Conservation (phyloP, 1,284 basidiomycete species). For the Boletus mariae region DNA sequence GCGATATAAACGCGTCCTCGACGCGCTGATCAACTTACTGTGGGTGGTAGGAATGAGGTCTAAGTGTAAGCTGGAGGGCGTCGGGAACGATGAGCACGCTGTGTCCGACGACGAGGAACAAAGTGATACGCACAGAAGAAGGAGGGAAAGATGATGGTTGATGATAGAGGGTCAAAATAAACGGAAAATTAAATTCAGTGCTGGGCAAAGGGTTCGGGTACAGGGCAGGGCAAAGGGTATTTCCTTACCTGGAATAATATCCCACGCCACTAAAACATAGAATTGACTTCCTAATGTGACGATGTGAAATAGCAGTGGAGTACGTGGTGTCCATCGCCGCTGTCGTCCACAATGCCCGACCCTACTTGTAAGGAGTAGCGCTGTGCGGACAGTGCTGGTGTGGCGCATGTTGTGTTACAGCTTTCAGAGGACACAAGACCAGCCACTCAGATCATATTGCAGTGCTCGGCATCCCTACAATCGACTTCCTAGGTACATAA, state of each 20-base stretch:
- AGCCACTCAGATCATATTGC: background rate
- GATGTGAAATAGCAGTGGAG: slow-evolving; percentile 4
- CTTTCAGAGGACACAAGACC: background rate
- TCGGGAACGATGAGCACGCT: slow-evolving; percentile 30
- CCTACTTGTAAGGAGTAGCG: background rate
- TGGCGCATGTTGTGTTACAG: background rate
- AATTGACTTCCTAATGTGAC: slow-evolving; percentile 8
- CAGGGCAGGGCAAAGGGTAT: slow-evolving; percentile 36
- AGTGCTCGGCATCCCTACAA: background rate
- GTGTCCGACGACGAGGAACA: slow-evolving; percentile 30
- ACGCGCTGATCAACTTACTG: slow-evolving; percentile 36
- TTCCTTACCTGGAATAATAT: slow-evolving; percentile 11
- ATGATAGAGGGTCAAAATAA: slow-evolving; percentile 44
- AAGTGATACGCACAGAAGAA: slow-evolving; percentile 32
- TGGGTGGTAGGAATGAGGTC: slow-evolving; percentile 18
- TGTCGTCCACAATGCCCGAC: background rate
- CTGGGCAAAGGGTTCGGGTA: slow-evolving; percentile 50
- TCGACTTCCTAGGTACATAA: slow-evolving; percentile 9
- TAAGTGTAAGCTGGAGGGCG: slow-evolving; percentile 16
- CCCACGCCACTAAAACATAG: slow-evolving; percentile 28
- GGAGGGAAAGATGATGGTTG: slow-evolving; percentile 44
- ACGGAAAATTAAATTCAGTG: slow-evolving; percentile 47
- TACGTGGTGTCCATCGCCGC: background rate
- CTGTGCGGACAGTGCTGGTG: background rate
- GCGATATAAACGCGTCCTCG: slow-evolving; percentile 32